Conservation (phyloP, 2,329 filamentous ascomycete genomes). For the Dactylella cylindrospora region DNA sequence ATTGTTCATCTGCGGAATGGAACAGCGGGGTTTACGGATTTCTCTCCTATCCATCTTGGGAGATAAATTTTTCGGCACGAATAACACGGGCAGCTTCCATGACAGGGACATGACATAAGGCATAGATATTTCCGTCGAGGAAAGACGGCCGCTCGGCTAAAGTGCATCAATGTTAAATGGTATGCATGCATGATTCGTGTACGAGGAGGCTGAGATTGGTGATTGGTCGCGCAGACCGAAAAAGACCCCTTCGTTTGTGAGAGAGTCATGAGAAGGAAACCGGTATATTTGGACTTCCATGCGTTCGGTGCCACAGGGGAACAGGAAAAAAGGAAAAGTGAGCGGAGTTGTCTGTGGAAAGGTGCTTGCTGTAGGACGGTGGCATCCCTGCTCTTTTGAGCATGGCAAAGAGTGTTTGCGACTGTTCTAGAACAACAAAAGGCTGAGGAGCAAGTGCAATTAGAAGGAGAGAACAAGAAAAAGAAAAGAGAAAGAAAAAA, state of each 20-base stretch:
- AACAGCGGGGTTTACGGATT: constrained; percentile 2
- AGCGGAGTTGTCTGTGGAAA: no score
- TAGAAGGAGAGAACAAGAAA: constrained; percentile 2
- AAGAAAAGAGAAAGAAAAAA: no score
- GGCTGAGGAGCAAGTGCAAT: neutral
- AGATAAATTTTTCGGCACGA: constrained; percentile 27
- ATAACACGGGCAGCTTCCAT: constrained; percentile 9
- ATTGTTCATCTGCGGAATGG: constrained; percentile 24
- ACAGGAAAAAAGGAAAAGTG: no score
- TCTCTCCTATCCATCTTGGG: neutral
- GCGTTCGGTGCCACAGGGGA: constrained; percentile 21
- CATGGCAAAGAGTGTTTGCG: constrained; percentile 11
- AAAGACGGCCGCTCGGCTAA: constrained; percentile 24
- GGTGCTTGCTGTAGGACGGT: constrained; percentile 15
- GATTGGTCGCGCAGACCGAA: constrained; percentile 23
- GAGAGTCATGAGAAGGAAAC: no score
- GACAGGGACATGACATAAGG: constrained; percentile 25
- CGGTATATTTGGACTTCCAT: constrained; percentile 44
- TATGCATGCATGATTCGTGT: constrained; percentile 32
- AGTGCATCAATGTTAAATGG: constrained; percentile 30
- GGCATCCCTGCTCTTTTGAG: constrained; percentile 10
- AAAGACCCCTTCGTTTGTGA: constrained; percentile 27
- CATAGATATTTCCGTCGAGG: neutral
- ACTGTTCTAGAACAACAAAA: constrained; percentile 38
- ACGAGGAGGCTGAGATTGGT: neutral